Percentiles rank a stretch among this genome's conserved stretches.
Conservation (phyloP, 257 asterid species). For the Nicotiana obtusifolia region DNA sequence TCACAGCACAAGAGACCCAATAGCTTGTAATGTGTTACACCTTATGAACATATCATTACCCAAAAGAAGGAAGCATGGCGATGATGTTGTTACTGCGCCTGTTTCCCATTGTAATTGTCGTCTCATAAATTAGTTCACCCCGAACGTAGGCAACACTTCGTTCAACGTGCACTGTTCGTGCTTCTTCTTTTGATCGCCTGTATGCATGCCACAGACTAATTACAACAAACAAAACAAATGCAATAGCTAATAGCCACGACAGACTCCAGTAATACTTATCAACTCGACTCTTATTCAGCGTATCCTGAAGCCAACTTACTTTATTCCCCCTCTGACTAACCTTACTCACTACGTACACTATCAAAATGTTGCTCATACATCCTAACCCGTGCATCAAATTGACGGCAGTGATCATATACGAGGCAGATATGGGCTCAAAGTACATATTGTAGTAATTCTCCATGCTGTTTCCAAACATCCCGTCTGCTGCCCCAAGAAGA, state of each 20-base stretch:
- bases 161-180: background rate
- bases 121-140: background rate
- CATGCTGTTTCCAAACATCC: slow-evolving; percentile 23
- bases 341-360: slow-evolving; percentile 40
- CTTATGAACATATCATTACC: background rate
- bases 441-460: slow-evolving; percentile 20
- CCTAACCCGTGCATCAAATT: slow-evolving; percentile 44
- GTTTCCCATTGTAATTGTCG: background rate
- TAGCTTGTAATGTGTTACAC: background rate
- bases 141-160: background rate
- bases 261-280: slow-evolving; percentile 53
- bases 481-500: slow-evolving; percentile 39
- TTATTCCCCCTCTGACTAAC: slow-evolving; percentile 38
- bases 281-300: slow-evolving; percentile 48
- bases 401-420: slow-evolving; percentile 17
- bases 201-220: background rate
- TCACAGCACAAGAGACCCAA: background rate
- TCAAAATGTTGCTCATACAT: slow-evolving; percentile 26
- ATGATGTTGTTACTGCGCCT: background rate
- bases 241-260: background rate
- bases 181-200: background rate
- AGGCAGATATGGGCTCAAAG: slow-evolving; percentile 25
- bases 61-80: background rate
- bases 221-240: background rate
- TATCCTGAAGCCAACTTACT: slow-evolving; percentile 44